Percentiles rank a stretch among this genome's conserved stretches.
These are phyloP conservation scores for Xerocomus nothofagi DNA, from an alignment of 1,284 basidiomycete species.

Conservation along the genomic window DNA sequence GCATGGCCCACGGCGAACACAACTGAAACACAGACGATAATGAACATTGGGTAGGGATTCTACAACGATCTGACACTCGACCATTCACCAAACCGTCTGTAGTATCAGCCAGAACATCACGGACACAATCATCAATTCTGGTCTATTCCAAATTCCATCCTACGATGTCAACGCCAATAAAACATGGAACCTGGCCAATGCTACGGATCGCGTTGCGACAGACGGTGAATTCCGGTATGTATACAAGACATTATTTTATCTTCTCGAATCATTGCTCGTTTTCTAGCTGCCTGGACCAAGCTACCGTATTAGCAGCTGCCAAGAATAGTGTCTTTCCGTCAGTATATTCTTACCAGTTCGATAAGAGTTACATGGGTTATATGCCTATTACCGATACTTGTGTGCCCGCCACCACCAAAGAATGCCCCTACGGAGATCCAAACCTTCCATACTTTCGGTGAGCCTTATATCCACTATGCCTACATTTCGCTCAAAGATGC, in stretches of 20 bases:
- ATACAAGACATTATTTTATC: too few species aligned
- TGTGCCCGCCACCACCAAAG: conserved; percentile 35
- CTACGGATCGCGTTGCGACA: conserved; percentile 3
- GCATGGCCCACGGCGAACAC: conserved; percentile 8
- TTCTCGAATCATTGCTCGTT: not conserved
- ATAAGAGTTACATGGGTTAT: conserved; percentile 41
- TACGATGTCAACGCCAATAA: not conserved
- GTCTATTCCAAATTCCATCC: conserved; percentile 4
- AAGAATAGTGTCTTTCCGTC: conserved; percentile 37
- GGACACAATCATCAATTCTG: conserved; percentile 5
- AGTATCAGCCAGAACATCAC: conserved; percentile 7
- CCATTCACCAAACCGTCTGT: not conserved
- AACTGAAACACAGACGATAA: conserved; percentile 5
- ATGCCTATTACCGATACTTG: conserved; percentile 39
- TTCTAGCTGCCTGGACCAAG: conserved; percentile 39
- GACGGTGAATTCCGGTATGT: conserved; percentile 12
- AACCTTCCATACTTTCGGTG: conserved; percentile 30
- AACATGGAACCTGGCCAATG: conserved; percentile 12
- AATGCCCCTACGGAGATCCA: conserved; percentile 39
- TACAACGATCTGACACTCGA: too few species aligned
- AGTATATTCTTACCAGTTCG: conserved; percentile 41
- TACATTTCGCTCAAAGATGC: not conserved
- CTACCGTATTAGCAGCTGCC: conserved; percentile 36
- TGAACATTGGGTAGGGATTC: conserved; percentile 3
- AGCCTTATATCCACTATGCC: not conserved